These are phyloP conservation scores for Ormosia emarginata DNA, from an alignment of 306 rosid species.

Conservation along the genomic window DNA sequence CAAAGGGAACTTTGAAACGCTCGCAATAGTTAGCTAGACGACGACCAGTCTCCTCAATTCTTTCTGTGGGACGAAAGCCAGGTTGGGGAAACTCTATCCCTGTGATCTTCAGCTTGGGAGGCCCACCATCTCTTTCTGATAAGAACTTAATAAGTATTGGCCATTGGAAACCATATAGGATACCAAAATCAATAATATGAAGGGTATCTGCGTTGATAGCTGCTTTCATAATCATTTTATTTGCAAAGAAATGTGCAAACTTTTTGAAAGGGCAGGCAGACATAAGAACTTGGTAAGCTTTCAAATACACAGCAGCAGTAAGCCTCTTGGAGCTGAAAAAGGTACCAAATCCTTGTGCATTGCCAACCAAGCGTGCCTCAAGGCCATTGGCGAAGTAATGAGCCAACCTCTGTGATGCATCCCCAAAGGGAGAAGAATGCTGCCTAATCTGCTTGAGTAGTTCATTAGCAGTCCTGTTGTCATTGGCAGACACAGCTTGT, in stretches of 20 bases:
- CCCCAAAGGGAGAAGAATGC: slow-evolving; percentile 61
- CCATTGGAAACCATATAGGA: slow-evolving; percentile 83
- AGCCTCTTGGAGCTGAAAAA: slow-evolving; percentile 26
- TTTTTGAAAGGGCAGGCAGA: slow-evolving; percentile 52
- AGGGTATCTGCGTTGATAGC: slow-evolving; percentile 50
- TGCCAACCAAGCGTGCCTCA: slow-evolving; percentile 60
- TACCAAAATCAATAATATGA: slow-evolving; percentile 82
- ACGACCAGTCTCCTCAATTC: slow-evolving; percentile 63
- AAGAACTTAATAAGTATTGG: slow-evolving; percentile 62
- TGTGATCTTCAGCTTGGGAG: slow-evolving; percentile 74
- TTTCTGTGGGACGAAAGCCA: slow-evolving; percentile 67
- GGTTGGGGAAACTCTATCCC: slow-evolving; percentile 73
- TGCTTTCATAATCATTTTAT: slow-evolving; percentile 38
- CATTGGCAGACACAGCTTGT: slow-evolving; percentile 57
- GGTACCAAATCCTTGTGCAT: slow-evolving; percentile 36
- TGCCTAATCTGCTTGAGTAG: slow-evolving; percentile 59
- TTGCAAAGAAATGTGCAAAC: slow-evolving; percentile 43
- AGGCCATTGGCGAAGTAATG: slow-evolving; percentile 64
- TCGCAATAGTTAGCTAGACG: slow-evolving; percentile 63
- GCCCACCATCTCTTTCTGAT: slow-evolving; percentile 58
- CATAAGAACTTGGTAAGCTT: slow-evolving; percentile 40
- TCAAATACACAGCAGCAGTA: slow-evolving; percentile 54
- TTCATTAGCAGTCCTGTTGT: slow-evolving; percentile 49
- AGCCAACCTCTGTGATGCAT: slow-evolving; percentile 62
- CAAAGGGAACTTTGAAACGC: slow-evolving; percentile 68